phyloP scores from a whole-genome alignment of 345 rosid genomes.

The Schrenkiella parvula region DNA sequence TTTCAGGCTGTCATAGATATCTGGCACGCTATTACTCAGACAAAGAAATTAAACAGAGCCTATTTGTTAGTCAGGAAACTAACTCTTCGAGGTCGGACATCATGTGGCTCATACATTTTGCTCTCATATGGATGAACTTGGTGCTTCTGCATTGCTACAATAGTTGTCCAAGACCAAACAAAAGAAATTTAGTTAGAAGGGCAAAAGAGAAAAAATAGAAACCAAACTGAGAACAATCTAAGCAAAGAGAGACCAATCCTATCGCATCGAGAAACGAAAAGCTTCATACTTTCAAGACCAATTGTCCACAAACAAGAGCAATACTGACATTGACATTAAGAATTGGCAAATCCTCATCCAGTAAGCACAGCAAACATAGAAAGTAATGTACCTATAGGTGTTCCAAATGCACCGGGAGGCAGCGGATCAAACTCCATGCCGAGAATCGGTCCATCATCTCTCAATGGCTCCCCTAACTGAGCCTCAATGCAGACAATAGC shows the following conservation, averaged over 20 bases:
- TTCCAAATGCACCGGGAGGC: constrained; percentile 96
- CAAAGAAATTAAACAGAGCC: constrained; percentile 20
- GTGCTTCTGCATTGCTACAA: constrained; percentile 53
- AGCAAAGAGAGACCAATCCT: neutral
- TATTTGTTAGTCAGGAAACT: constrained; percentile 35
- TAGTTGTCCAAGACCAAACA: constrained; percentile 24
- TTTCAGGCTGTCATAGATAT: neutral
- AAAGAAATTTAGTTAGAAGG: constrained; percentile 1
- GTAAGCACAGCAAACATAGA: too few relatives aligned
- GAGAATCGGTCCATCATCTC: constrained; percentile 95
- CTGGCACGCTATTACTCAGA: neutral
- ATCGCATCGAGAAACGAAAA: neutral
- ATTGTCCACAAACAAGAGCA: neutral
- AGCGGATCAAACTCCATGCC: constrained; percentile 97
- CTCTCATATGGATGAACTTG: constrained; percentile 49
- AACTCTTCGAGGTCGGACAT: constrained; percentile 61
- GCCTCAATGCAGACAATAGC: constrained; percentile 92
- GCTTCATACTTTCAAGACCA: neutral
- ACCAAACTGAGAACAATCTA: neutral
- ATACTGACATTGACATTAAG: neutral
- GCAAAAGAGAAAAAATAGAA: neutral
- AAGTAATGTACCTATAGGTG: constrained; percentile 61
- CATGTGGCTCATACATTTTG: constrained; percentile 55
- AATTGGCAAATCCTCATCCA: too few relatives aligned
- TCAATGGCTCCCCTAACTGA: constrained; percentile 89